These are phyloP conservation scores for Metschnikowia anglica DNA, from an alignment of 805 yeast genomes.

Conservation along the genomic window DNA sequence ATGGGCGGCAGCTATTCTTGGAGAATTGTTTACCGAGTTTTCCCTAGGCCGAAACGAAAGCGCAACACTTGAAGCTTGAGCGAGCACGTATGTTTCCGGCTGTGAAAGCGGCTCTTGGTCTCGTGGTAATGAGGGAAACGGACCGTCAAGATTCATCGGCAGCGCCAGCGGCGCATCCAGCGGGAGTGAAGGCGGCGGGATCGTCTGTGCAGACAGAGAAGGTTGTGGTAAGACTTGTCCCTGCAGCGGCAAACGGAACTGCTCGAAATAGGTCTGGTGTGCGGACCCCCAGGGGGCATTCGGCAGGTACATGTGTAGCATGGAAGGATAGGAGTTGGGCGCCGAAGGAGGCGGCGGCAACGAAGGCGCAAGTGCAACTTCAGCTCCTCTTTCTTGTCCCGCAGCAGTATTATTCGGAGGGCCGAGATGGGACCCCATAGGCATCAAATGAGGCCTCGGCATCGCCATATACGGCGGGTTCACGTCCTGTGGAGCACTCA, in stretches of 20 bases:
- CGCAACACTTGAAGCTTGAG: background rate
- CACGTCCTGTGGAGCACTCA: too few species aligned
- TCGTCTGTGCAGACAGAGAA: background rate
- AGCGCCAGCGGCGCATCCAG: background rate
- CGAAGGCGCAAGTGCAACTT: too few species aligned
- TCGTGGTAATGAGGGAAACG: background rate
- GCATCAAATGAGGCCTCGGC: background rate
- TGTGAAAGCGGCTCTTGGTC: background rate
- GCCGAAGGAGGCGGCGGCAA: too few species aligned
- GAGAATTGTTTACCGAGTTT: background rate
- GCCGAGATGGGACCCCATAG: background rate
- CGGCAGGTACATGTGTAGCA: background rate
- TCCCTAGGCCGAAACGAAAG: background rate
- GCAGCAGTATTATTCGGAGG: too few species aligned
- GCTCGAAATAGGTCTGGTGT: background rate
- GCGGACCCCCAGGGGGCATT: background rate
- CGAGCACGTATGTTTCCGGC: background rate
- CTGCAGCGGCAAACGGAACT: slow-evolving; percentile 1
- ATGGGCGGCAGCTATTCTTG: background rate
- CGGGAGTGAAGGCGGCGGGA: background rate
- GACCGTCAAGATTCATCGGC: background rate
- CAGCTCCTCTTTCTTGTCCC: too few species aligned
- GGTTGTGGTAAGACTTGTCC: background rate
- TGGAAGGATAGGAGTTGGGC: background rate
- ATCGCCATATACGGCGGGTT: slow-evolving; percentile 1